phyloP scores from a whole-genome alignment of 495 filamentous ascomycete species.

The Penicillium desertorum region DNA sequence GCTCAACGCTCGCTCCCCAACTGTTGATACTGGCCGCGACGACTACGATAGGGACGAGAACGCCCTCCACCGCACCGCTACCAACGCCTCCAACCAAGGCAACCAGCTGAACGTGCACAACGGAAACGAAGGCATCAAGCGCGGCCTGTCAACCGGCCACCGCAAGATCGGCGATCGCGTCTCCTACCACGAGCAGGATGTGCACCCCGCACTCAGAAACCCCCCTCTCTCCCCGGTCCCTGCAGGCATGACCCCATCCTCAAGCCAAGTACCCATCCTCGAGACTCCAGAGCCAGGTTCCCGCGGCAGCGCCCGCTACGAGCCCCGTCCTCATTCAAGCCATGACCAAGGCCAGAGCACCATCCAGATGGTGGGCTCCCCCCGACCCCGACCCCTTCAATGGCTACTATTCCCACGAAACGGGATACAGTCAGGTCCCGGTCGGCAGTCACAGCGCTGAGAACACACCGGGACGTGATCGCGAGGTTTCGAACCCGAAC shows the following conservation, averaged over 20 bases:
- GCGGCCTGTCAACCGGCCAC: slow-evolving; percentile 43
- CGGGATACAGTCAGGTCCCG: slow-evolving; percentile 19
- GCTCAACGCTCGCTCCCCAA: slow-evolving; percentile 44
- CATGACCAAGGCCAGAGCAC: not conserved
- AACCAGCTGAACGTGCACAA: slow-evolving; percentile 28
- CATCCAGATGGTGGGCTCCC: slow-evolving; percentile 15
- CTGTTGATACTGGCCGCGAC: slow-evolving; percentile 40
- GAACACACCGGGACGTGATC: slow-evolving; percentile 8
- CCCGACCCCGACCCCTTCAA: slow-evolving; percentile 20
- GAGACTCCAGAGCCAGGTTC: slow-evolving; percentile 25
- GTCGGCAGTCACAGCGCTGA: slow-evolving; percentile 9
- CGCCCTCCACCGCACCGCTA: slow-evolving; percentile 33
- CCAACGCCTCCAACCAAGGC: slow-evolving; percentile 25
- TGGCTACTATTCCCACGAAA: slow-evolving; percentile 16
- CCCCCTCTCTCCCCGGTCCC: slow-evolving; percentile 24
- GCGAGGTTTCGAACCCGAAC: not conserved
- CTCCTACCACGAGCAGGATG: slow-evolving; percentile 18
- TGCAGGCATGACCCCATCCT: slow-evolving; percentile 27
- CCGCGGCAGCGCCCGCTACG: slow-evolving; percentile 28
- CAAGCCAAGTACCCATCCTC: slow-evolving; percentile 29
- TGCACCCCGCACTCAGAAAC: slow-evolving; percentile 1
- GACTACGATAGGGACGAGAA: slow-evolving; percentile 18
- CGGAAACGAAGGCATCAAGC: slow-evolving; percentile 28
- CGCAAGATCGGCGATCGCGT: slow-evolving; percentile 35
- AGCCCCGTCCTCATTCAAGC: slow-evolving; percentile 16